phyloP scores from a whole-genome alignment of 1,284 basidiomycete species.

The Pseudozyma sp. region DNA sequence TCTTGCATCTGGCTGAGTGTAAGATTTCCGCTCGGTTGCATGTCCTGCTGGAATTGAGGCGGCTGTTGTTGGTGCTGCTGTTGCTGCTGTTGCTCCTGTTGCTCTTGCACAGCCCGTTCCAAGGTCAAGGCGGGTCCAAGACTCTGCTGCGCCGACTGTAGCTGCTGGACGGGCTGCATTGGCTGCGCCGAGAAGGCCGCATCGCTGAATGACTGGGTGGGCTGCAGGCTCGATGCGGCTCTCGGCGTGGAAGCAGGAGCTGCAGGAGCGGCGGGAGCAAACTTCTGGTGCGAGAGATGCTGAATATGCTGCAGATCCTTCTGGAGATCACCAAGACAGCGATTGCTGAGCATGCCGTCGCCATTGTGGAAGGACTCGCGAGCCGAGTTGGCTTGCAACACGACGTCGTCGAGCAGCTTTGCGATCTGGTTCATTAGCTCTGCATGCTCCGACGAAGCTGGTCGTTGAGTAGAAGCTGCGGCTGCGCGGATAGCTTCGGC shows the following conservation, averaged over 20 bases:
- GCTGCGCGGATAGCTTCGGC: constrained; percentile 33
- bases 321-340: constrained; percentile 57
- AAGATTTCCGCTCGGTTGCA: constrained; percentile 13
- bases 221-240: constrained; percentile 11
- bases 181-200: constrained; percentile 16
- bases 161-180: constrained; percentile 12
- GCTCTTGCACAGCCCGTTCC: constrained; percentile 19
- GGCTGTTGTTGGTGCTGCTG: constrained; percentile 18
- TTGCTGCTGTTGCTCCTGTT: constrained; percentile 23
- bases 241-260: constrained; percentile 1
- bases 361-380: constrained; percentile 57
- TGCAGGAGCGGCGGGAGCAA: constrained; percentile 21
- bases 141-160: constrained; percentile 11
- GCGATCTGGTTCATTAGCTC: constrained; percentile 54
- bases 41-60: constrained; percentile 16
- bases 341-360: constrained; percentile 52
- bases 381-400: constrained; percentile 54
- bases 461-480: constrained; percentile 21
- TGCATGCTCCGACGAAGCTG: constrained; percentile 23
- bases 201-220: constrained; percentile 17
- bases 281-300: constrained; percentile 53
- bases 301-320: constrained; percentile 55
- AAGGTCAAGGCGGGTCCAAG: constrained; percentile 21
- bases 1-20: constrained; percentile 38
- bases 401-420: constrained; percentile 53